Conservation (phyloP, 805 yeast genomes). For the Kregervanrija pseudodelftensis region DNA sequence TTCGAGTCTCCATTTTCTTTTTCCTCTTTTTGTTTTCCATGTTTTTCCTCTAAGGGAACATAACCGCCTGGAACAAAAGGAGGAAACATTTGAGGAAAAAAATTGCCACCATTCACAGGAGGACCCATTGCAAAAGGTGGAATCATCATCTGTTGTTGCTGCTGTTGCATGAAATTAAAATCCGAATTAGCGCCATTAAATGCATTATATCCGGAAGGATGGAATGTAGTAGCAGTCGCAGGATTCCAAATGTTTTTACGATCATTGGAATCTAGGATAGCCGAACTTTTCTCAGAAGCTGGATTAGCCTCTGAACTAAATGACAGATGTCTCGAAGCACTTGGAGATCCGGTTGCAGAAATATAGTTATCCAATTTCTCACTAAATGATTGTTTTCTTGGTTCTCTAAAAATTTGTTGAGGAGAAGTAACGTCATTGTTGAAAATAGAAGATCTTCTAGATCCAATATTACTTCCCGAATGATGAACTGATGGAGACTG, state of each 20-base stretch:
- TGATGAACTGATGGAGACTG: conserved; percentile 14
- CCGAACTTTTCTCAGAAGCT: conserved; percentile 29
- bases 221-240: conserved; percentile 53
- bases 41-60: too few species aligned
- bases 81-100: conserved; percentile 27
- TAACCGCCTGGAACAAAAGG: conserved; percentile 24
- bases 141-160: conserved; percentile 7
- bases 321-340: conserved; percentile 22
- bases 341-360: conserved; percentile 23
- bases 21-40: background rate
- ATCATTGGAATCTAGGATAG: conserved; percentile 21
- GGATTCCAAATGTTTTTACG: conserved; percentile 54
- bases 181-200: conserved; percentile 1
- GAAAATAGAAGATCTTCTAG: conserved; percentile 49
- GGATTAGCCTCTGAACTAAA: conserved; percentile 22
- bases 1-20: background rate
- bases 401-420: conserved; percentile 24
- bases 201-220: conserved; percentile 30
- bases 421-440: conserved; percentile 26
- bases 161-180: conserved; percentile 10
- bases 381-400: conserved; percentile 42
- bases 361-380: conserved; percentile 57
- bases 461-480: conserved; percentile 28
- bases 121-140: conserved; percentile 23
- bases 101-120: conserved; percentile 25